Base-by-base conservation (phyloP, 169 alveolate genomes). In the Plasmodium fragile region DNA sequence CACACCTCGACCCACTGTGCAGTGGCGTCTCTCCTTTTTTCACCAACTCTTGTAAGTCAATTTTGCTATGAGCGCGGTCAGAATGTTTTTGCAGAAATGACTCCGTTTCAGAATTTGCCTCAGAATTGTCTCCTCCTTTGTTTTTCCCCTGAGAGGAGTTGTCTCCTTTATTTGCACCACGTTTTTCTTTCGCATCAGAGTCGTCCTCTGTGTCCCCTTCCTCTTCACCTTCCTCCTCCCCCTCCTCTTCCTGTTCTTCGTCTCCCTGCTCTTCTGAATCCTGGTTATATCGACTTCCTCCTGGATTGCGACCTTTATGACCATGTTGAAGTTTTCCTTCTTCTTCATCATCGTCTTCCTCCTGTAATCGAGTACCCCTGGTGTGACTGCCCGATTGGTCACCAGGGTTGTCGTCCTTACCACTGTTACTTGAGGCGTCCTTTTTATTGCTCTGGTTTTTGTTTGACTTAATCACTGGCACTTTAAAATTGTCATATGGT, bases 401-500 rank as follows among this genome's bases (percentile, higher is more conserved):
- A 73, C 22, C 3, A 73, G 45, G 4, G 43, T 1, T 49, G 75
- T 4, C 1, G 6, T 65, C 36, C 30, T 49, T 30, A 53, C 11
- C 45, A 30, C 71, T 65, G 52, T 82, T 25, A 32, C 16, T 53
- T 18, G 41, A 18, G 2, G 18, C 72, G 16, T 82, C 69, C 5
- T 65, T 18, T 6, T 28, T 34, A 32, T 49, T 82, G 52, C n/a
- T 1, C 53, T 69, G 22, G 3, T 16, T 39, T 45, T 49, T 78
- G 39, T 49, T 78, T 16, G 90, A 89, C n/a, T 91, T 73, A 16
- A 69, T 39, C 45, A 91, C 18, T 11, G 92, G 94, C 25, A 91
- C 36, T 8, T 36, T 71, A 22, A 91, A 91, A 30, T 32, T n/a
- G 30, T 91, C 94, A 28, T 91, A 91, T 0, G 83, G 55, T 1